Base-by-base conservation (phyloP, 345 rosid species). In the Hevea brasiliensis region DNA sequence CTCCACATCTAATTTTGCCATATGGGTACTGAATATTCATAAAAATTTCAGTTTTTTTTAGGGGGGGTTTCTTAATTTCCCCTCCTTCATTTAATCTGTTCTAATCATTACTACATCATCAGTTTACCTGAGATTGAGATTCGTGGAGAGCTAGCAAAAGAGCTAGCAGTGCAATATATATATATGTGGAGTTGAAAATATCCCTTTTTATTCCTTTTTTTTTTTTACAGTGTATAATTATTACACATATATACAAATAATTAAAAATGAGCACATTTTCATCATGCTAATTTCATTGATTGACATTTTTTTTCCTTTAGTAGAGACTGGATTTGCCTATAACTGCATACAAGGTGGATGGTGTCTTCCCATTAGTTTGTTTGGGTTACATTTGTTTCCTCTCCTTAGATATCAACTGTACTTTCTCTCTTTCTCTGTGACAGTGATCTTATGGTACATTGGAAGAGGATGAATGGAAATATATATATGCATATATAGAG, bases 321-420 rank as follows among this genome's bases (percentile, higher is more conserved):
- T 76, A 68, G 84, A 45, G 65, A 53, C 74, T 65, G 77, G 41
- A 71, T 37, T 74, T 64, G 26, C 51, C 76, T 35, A 62, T 63
- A 66, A 76, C 79, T 76, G 83, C 51, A 63, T 51, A 32, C 59
- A 68, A 44, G 57, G 53, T 32, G n/a, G 45, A 59, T 41, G 44
- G 74, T 51, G 68, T 71, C 67, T 58, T 60, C 76, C 85, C 75
- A n/a, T n/a, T n/a, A 74, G 73, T 74, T 78, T 82, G 80, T 72
- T 70, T 65, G 79, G 76, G 70, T 68, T 69, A 70, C 72, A 60
- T 45, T 71, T 73, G 73, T 65, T 67, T 47, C 37, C 37, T 32
- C 68, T 76, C 47, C 61, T 40, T 81, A 23, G 74, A 72, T 72
- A 24, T 67, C 66, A 64, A 61, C 76, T 61, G 54, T 76, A 69